Evolutionary conservation across 1,139 yeast species (phyloP), one percentile per base, ranked within the genome.

Genomic region (Hansenula lynferdii): DNA sequence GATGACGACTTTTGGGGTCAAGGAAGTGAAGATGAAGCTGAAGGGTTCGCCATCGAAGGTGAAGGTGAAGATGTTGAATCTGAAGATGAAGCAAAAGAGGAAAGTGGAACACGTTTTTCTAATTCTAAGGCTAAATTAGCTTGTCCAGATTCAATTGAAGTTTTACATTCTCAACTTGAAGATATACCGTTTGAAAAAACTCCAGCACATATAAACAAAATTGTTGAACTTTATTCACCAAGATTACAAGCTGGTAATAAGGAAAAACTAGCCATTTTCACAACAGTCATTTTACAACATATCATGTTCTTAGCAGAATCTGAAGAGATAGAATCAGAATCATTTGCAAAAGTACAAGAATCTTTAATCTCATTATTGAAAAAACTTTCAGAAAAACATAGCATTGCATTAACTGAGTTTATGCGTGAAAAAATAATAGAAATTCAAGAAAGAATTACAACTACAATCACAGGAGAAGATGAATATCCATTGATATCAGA

Each of bases 241-340:
- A 77, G 81, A 49, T 67, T 85, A 38, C 86, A 85, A 6, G 75
- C 71, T 41, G 97, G 95, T 1, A 89, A 92, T 58, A 89, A 87
- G 57, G 85, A 79, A 42, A 81, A 76, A 54, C 66, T 86, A 54
- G 83, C 81, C 28, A 57, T 56, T 10, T 84, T 92, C 54, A 75
- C 85, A 4, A 70, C 75, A 5, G 72, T 85, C 8, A 53, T 92
- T 19, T 69, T 87, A 42, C 75, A 80, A 49, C 85, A 85, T 55
- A 62, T 82, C 8, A 60, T 84, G 39, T 67, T 67, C 43, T 56
- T 80, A 27, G 67, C 77, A 3, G 70, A 73, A 46, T 53, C 56
- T 8, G 53, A 53, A 10, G 39, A 41, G n/a, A 39, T 48, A 5
- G 56, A 60, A 29, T 63, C 62, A 18, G 48, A 47, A 18, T 54